These are phyloP conservation scores for Fusarium concolor DNA, from an alignment of 2,329 filamentous ascomycete genomes.

Conservation along the genomic window DNA sequence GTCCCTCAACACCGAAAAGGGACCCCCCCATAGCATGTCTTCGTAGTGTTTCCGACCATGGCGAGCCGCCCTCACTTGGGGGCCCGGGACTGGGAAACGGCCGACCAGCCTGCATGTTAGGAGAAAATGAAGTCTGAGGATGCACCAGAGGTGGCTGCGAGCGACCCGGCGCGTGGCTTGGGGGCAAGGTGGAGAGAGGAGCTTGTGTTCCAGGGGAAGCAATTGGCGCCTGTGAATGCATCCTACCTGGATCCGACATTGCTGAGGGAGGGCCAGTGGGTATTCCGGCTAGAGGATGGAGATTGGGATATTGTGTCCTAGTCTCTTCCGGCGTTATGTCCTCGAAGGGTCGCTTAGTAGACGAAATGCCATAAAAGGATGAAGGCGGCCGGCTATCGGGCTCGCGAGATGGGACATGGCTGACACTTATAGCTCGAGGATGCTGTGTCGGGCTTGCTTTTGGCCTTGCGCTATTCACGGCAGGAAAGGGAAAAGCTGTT, in stretches of 20 bases:
- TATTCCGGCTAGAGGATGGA: slow-evolving; percentile 44
- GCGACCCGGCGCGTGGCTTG: slow-evolving; percentile 37
- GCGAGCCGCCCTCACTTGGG: slow-evolving; percentile 39
- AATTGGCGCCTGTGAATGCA: slow-evolving; percentile 53
- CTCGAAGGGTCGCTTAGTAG: slow-evolving; percentile 51
- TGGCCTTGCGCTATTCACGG: slow-evolving; percentile 46
- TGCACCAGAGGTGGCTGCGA: slow-evolving; percentile 34
- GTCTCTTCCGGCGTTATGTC: slow-evolving; percentile 44
- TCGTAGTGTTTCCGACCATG: slow-evolving; percentile 51
- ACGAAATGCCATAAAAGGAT: slow-evolving; percentile 40
- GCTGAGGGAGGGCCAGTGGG: slow-evolving; percentile 36
- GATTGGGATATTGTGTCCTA: slow-evolving; percentile 41
- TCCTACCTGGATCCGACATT: slow-evolving; percentile 48
- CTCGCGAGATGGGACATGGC: slow-evolving; percentile 44
- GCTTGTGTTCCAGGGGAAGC: slow-evolving; percentile 41
- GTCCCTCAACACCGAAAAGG: slow-evolving; percentile 49
- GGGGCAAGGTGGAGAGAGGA: slow-evolving; percentile 39
- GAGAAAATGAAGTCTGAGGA: slow-evolving; percentile 37
- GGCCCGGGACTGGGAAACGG: slow-evolving; percentile 38
- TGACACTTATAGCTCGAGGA: slow-evolving; percentile 47
- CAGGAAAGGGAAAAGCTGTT: slow-evolving; percentile 48
- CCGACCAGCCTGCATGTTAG: slow-evolving; percentile 36
- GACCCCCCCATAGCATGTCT: slow-evolving; percentile 45
- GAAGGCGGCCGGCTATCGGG: slow-evolving; percentile 40
- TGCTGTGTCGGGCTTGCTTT: slow-evolving; percentile 49